Evolutionary conservation across 768 basidiomycete species (phyloP).

Genomic region (Sporobolomyces phaffii): DNA sequence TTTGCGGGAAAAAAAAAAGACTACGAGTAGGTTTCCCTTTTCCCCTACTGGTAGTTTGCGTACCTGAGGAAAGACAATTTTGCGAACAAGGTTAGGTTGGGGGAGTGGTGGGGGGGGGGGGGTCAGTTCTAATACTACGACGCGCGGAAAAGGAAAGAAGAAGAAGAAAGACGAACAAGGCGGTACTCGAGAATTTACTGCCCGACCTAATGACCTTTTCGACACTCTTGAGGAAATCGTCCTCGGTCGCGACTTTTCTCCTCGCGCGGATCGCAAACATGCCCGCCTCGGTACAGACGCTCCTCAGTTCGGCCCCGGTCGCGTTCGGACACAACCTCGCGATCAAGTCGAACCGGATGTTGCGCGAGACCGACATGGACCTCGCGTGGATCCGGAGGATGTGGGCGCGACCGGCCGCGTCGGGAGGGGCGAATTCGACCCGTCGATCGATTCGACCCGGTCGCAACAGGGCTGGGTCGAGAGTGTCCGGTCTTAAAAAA

Average conservation of each 20-base stretch:
- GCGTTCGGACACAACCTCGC: conserved; percentile 95
- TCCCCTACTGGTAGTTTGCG: conserved; percentile 6
- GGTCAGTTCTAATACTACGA: too few relatives aligned
- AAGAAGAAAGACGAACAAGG: not conserved
- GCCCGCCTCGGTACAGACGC: conserved; percentile 98
- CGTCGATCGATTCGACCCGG: conserved; percentile 93
- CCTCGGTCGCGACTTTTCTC: conserved; percentile 92
- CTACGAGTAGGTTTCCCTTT: not conserved
- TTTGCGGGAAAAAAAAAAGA: too few relatives aligned
- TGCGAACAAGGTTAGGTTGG: too few relatives aligned
- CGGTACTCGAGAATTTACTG: conserved; percentile 94
- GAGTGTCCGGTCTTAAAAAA: conserved; percentile 74
- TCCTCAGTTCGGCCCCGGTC: conserved; percentile 94
- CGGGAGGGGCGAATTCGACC: conserved; percentile 92
- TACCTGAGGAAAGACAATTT: not conserved
- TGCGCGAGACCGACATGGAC: conserved; percentile 88
- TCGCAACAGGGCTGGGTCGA: conserved; percentile 90
- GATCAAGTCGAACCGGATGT: conserved; percentile 95
- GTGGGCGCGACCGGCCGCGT: conserved; percentile 91
- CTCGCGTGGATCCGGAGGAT: conserved; percentile 89
- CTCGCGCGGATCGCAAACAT: conserved; percentile 98
- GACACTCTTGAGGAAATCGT: conserved; percentile 94
- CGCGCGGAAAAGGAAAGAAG: not conserved
- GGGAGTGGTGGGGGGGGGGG: too few relatives aligned
- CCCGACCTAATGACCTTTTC: conserved; percentile 90